These are phyloP conservation scores for Suillus bovinus DNA, from an alignment of 768 basidiomycete genomes.

Conservation along the genomic window DNA sequence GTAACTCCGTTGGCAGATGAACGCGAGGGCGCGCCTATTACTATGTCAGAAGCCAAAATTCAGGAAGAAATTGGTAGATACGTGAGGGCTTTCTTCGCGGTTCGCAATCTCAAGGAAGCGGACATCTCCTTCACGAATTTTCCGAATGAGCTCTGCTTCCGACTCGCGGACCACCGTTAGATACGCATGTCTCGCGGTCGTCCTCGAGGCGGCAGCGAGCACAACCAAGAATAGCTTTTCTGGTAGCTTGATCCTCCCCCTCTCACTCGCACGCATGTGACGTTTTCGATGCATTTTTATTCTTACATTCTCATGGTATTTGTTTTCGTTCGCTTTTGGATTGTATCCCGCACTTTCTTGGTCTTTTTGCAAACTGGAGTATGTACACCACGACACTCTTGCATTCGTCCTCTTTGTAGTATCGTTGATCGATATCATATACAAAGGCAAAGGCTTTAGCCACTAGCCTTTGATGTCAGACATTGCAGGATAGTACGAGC, in stretches of 20 bases:
- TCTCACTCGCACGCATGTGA: conserved; percentile 15
- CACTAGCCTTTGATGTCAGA: not conserved
- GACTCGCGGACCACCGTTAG: too few relatives aligned
- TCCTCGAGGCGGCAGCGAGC: too few relatives aligned
- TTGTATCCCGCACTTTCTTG: conserved; percentile 23
- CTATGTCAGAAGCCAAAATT: too few relatives aligned
- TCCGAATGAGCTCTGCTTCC: conserved; percentile 59
- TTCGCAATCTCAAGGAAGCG: conserved; percentile 84
- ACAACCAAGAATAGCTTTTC: too few relatives aligned
- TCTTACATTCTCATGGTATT: conserved; percentile 7
- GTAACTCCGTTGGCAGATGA: too few relatives aligned
- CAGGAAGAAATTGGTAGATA: conserved; percentile 87
- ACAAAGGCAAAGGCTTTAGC: not conserved
- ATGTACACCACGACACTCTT: conserved; percentile 23
- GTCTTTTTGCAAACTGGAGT: conserved; percentile 32
- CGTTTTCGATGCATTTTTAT: conserved; percentile 14
- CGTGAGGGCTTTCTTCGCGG: conserved; percentile 81
- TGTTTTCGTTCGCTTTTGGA: conserved; percentile 25
- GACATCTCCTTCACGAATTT: conserved; percentile 82
- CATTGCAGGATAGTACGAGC: not conserved
- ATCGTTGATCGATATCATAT: not conserved
- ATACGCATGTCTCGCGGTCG: too few relatives aligned
- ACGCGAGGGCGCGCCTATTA: too few relatives aligned
- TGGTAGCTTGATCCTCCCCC: conserved; percentile 36
- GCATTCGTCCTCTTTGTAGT: conserved; percentile 12